phyloP scores from a whole-genome alignment of 1,284 basidiomycete genomes.

The Apiotrichum montevideense region DNA sequence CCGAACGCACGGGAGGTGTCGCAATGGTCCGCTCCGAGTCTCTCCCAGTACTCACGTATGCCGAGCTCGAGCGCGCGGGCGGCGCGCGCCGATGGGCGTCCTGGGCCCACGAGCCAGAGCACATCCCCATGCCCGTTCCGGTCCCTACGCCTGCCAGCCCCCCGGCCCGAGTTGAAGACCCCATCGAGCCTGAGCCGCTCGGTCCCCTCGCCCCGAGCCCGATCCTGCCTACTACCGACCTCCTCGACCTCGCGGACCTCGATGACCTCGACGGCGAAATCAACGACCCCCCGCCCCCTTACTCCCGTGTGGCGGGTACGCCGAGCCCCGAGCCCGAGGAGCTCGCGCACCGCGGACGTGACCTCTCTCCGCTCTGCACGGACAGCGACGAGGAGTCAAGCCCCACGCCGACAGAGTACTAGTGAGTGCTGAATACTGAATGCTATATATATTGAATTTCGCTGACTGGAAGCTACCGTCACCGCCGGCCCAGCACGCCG shows the following conservation, averaged over 20 bases:
- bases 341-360: background rate
- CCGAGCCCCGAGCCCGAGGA: background rate
- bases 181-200: background rate
- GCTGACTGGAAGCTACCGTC: background rate
- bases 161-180: background rate
- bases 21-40: constrained; percentile 8
- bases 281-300: background rate
- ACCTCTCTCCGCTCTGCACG: background rate
- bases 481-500: background rate
- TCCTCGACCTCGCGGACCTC: background rate
- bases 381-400: background rate
- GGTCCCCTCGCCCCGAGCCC: background rate
- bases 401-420: background rate
- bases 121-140: background rate
- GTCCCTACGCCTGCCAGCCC: background rate
- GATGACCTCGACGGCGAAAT: background rate
- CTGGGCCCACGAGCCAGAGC: background rate
- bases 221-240: background rate
- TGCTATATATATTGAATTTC: background rate
- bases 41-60: constrained; percentile 9
- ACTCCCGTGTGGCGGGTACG: background rate
- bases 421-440: background rate
- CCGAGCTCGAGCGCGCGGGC: constrained; percentile 1
- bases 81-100: background rate
- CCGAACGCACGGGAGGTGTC: background rate